Percentiles rank a stretch among this genome's conserved stretches.
Conservation (phyloP, 441 rosid species). For the Raphanus hybrid region DNA sequence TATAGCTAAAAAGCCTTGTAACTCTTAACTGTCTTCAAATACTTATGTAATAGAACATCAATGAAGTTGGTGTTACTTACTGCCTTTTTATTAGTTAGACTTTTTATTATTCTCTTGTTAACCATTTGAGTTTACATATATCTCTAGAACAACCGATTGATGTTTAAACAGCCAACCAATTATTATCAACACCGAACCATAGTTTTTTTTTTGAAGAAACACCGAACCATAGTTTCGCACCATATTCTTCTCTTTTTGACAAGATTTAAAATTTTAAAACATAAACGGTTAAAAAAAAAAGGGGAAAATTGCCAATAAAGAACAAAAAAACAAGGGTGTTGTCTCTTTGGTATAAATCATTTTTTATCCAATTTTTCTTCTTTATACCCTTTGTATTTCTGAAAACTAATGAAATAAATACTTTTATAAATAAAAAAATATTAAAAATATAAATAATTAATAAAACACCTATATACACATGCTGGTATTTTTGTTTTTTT, state of each 20-base stretch:
- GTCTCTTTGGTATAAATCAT: too few relatives aligned
- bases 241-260: background rate
- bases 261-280: too few relatives aligned
- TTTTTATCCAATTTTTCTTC: too few relatives aligned
- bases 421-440: too few relatives aligned
- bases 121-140: background rate
- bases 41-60: background rate
- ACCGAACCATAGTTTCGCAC: slow-evolving; percentile 2
- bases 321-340: too few relatives aligned
- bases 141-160: background rate
- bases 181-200: slow-evolving; percentile 10
- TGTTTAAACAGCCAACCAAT: background rate
- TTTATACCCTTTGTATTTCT: too few relatives aligned
- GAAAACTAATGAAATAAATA: too few relatives aligned
- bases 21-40: background rate
- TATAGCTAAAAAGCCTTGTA: background rate
- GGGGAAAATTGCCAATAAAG: too few relatives aligned
- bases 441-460: too few relatives aligned
- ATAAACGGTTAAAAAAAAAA: too few relatives aligned
- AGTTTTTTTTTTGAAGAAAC: background rate
- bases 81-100: background rate
- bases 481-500: too few relatives aligned
- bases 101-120: background rate
- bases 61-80: background rate
- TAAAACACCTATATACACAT: too few relatives aligned